phyloP scores from a whole-genome alignment of 495 filamentous ascomycete species.

The Podospora fimiseda region DNA sequence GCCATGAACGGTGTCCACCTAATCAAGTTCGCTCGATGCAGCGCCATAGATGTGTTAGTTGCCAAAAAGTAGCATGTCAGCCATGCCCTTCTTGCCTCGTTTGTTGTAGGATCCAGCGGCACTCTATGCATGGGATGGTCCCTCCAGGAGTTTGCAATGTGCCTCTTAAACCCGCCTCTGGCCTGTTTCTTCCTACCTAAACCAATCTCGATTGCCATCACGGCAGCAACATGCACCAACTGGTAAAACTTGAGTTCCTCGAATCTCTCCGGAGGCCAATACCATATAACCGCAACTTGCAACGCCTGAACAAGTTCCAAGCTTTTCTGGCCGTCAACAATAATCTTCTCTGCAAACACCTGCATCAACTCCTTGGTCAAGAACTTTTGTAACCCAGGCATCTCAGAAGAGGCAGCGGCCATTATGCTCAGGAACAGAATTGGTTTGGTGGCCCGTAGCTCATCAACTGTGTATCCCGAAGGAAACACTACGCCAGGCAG shows the following conservation, averaged over 20 bases:
- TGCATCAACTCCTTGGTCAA: constrained; percentile 67
- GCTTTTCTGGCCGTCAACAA: constrained; percentile 72
- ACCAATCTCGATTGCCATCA: constrained; percentile 84
- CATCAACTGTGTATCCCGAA: constrained; percentile 54
- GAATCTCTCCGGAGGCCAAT: constrained; percentile 72
- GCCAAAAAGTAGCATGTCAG: constrained; percentile 74
- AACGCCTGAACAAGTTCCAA: constrained; percentile 82
- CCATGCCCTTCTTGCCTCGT: constrained; percentile 74
- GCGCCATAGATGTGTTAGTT: constrained; percentile 64
- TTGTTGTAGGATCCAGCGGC: constrained; percentile 53
- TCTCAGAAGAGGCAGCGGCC: constrained; percentile 56
- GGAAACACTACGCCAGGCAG: constrained; percentile 77
- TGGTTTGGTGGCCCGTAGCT: constrained; percentile 66
- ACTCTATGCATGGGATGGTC: constrained; percentile 45
- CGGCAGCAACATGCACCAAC: constrained; percentile 73
- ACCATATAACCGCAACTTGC: constrained; percentile 68
- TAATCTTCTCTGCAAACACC: constrained; percentile 64
- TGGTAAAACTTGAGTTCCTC: constrained; percentile 92
- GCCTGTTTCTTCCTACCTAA: constrained; percentile 53
- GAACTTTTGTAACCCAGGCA: constrained; percentile 50
- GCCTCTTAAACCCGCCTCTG: constrained; percentile 29
- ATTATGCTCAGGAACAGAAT: constrained; percentile 78
- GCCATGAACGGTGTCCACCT: constrained; percentile 80
- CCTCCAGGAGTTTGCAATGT: constrained; percentile 36
- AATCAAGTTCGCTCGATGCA: constrained; percentile 75